Evolutionary conservation across 768 basidiomycete species (phyloP).

Genomic region (Phallus indusiatus): DNA sequence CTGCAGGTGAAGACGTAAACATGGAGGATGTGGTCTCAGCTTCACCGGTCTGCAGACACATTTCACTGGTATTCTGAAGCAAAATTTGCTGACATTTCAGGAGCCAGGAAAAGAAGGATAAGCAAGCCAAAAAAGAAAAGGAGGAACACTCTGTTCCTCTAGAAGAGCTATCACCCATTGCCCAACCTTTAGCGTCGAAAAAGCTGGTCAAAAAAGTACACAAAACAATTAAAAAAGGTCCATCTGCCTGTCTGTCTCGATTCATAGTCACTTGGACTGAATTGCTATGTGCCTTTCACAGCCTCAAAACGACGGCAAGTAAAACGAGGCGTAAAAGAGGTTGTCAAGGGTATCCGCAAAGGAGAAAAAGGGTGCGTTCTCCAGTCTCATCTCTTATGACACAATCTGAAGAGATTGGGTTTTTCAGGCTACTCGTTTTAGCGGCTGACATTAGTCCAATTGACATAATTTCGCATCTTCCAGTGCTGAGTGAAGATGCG

Average conservation of each 20-base stretch:
- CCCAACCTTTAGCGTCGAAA: constrained; percentile 85
- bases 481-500: constrained; percentile 89
- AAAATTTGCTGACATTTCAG: background rate
- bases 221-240: constrained; percentile 88
- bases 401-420: background rate
- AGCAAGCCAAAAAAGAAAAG: constrained; percentile 58
- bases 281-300: constrained; percentile 22
- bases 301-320: constrained; percentile 93
- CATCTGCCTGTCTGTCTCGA: constrained; percentile 3
- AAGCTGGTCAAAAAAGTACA: constrained; percentile 92
- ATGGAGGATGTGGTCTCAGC: constrained; percentile 24
- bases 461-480: constrained; percentile 96
- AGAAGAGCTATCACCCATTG: constrained; percentile 89
- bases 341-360: constrained; percentile 94
- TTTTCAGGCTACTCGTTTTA: constrained; percentile 68
- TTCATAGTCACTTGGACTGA: background rate
- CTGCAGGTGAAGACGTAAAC: constrained; percentile 34
- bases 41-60: background rate
- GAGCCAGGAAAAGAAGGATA: constrained; percentile 27
- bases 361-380: constrained; percentile 84
- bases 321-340: constrained; percentile 97
- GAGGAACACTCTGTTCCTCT: constrained; percentile 50
- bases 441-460: constrained; percentile 97
- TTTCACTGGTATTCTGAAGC: constrained; percentile 5
- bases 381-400: background rate